These are phyloP conservation scores for Globisporangium cylindrosporum DNA, from an alignment of 352 stramenopile species.

Conservation along the genomic window DNA sequence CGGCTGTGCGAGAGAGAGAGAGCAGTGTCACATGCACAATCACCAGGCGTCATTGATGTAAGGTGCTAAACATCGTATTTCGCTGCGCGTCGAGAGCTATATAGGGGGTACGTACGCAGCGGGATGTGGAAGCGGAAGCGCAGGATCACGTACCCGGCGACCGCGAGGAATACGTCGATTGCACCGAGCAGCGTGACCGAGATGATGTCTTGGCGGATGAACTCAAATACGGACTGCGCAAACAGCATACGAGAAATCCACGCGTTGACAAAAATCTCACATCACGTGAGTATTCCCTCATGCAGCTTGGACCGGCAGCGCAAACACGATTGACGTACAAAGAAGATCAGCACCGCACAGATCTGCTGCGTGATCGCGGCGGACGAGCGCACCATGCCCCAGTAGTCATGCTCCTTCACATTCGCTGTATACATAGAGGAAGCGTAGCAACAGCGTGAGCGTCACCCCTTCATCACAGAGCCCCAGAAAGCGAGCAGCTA, in stretches of 20 bases:
- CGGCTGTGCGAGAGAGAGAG: conserved; percentile 17
- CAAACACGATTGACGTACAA: conserved; percentile 37
- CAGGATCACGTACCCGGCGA: conserved; percentile 57
- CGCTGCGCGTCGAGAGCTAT: background rate
- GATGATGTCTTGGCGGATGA: conserved; percentile 51
- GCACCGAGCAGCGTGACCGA: conserved; percentile 51
- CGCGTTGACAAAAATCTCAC: background rate
- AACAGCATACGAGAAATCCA: background rate
- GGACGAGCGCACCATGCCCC: conserved; percentile 79
- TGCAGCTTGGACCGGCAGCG: background rate
- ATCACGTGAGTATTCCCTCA: background rate
- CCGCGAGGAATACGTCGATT: conserved; percentile 56
- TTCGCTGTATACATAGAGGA: conserved; percentile 41
- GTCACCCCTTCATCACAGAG: background rate
- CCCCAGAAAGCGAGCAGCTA: background rate
- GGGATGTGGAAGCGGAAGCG: conserved; percentile 34
- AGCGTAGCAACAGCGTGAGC: background rate
- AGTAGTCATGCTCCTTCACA: conserved; percentile 80
- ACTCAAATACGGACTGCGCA: conserved; percentile 69
- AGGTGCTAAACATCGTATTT: background rate
- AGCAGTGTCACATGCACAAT: conserved; percentile 3
- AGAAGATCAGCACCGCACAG: conserved; percentile 86
- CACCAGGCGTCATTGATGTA: background rate
- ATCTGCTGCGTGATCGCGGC: conserved; percentile 89
- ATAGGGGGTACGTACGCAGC: conserved; percentile 28